phyloP scores from a whole-genome alignment of 495 filamentous ascomycete species.

The Terfezia boudieri region DNA sequence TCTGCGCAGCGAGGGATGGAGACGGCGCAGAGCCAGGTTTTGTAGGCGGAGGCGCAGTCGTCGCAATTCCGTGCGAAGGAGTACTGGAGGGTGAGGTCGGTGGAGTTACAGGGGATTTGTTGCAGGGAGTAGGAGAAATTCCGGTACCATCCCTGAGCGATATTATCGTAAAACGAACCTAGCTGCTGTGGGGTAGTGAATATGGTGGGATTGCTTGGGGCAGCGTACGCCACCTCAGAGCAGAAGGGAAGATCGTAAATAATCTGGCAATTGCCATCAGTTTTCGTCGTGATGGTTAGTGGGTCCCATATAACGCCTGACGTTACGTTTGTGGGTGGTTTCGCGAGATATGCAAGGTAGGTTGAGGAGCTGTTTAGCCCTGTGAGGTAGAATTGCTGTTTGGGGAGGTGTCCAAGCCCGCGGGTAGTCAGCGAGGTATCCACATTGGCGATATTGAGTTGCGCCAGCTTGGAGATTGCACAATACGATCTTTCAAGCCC shows the following conservation, averaged over 20 bases:
- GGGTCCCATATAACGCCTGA: constrained; percentile 49
- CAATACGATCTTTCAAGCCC: constrained; percentile 59
- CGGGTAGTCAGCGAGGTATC: constrained; percentile 43
- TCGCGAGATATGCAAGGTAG: constrained; percentile 46
- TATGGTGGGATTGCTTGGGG: constrained; percentile 50
- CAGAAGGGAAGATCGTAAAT: constrained; percentile 71
- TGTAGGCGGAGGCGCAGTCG: constrained; percentile 64
- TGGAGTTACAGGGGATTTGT: constrained; percentile 60
- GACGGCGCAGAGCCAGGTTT: constrained; percentile 82
- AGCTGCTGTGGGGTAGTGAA: constrained; percentile 29
- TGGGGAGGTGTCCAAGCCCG: constrained; percentile 37
- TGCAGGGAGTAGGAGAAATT: constrained; percentile 63
- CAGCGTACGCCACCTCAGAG: constrained; percentile 66
- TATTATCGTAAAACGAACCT: constrained; percentile 44
- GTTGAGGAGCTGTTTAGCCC: constrained; percentile 44
- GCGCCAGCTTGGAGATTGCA: constrained; percentile 38
- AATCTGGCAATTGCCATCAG: constrained; percentile 53
- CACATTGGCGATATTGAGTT: constrained; percentile 30
- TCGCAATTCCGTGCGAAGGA: constrained; percentile 54
- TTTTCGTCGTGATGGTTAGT: constrained; percentile 51
- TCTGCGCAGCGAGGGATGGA: constrained; percentile 80
- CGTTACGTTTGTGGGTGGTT: constrained; percentile 31
- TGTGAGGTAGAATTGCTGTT: constrained; percentile 66
- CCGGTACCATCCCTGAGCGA: constrained; percentile 35
- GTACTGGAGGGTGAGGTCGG: constrained; percentile 39